A percentile compares a stretch with the other conserved stretches of the same genome.
phyloP scores from a whole-genome alignment of 805 yeast genomes.

The Ogataea minuta region DNA sequence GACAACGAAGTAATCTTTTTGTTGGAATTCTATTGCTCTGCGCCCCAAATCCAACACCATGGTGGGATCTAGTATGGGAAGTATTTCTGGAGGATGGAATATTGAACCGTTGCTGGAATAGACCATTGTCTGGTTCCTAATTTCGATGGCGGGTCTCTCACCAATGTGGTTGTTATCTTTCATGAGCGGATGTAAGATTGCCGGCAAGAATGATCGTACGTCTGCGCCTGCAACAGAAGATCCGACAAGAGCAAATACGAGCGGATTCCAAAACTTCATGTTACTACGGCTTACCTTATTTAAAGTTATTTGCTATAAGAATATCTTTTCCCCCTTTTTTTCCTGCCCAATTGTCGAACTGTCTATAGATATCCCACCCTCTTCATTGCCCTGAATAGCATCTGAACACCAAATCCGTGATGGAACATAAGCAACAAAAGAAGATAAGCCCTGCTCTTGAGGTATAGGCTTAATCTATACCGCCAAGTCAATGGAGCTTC shows the following conservation, averaged over 20 bases:
- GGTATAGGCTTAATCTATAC: constrained; percentile 15
- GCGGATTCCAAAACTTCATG: constrained; percentile 1
- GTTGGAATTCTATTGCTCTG: constrained; percentile 11
- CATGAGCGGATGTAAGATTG: constrained; percentile 12
- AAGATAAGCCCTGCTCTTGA: constrained; percentile 17
- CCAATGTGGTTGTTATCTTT: constrained; percentile 6
- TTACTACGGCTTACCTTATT: too few species aligned
- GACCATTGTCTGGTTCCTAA: constrained; percentile 11
- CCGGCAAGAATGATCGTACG: constrained; percentile 10
- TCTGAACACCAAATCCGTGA: constrained; percentile 15
- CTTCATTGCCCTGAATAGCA: neutral
- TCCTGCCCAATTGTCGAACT: neutral
- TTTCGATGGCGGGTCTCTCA: constrained; percentile 14
- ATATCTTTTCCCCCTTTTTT: constrained; percentile 2
- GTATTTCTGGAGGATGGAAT: constrained; percentile 5
- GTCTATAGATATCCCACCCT: constrained; percentile 7
- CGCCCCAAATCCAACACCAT: constrained; percentile 13
- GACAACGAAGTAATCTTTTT: constrained; percentile 16
- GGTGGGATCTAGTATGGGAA: constrained; percentile 8
- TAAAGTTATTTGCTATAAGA: neutral
- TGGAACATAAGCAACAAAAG: constrained; percentile 21
- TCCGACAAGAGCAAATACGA: neutral
- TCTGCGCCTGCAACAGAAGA: constrained; percentile 3
- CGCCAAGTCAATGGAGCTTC: constrained; percentile 1
- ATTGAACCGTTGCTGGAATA: constrained; percentile 19